Conservation (phyloP, 139 green algal genomes). For the Desmodesmus armatus region DNA sequence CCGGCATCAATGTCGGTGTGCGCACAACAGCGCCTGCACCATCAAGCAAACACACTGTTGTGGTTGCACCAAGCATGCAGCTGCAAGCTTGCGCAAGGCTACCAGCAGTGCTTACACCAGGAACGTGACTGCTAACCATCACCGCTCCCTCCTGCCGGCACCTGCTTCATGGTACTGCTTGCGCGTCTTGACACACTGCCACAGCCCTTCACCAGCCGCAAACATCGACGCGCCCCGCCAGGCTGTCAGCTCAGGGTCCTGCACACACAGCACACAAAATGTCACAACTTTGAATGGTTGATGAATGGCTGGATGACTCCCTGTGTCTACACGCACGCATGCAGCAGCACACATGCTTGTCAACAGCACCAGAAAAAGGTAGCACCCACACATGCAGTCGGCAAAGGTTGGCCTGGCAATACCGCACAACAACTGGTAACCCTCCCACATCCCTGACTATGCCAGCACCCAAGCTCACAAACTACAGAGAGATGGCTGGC, state of each 20-base stretch:
- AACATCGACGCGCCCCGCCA: conserved; percentile 34
- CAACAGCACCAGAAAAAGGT: not conserved
- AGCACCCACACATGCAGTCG: not conserved
- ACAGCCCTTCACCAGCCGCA: conserved; percentile 39
- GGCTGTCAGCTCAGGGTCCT: conserved; percentile 39
- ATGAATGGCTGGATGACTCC: not conserved
- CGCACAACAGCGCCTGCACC: too few relatives aligned
- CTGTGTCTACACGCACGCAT: not conserved
- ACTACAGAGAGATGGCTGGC: not conserved
- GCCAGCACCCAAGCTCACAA: not conserved
- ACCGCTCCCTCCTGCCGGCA: not conserved
- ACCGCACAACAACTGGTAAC: not conserved
- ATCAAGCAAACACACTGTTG: too few relatives aligned
- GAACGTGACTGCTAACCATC: not conserved
- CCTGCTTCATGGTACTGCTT: conserved; percentile 37
- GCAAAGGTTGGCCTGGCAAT: not conserved
- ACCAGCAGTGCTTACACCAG: not conserved
- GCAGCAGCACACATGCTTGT: not conserved
- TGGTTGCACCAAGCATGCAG: not conserved
- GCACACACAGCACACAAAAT: not conserved
- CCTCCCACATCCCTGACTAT: too few relatives aligned
- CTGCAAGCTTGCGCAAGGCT: not conserved
- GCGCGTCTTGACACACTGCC: conserved; percentile 26
- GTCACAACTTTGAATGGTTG: not conserved
- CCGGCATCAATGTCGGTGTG: too few relatives aligned